Base-by-base conservation (phyloP, 257 asterid genomes). In the Ilex aquifolium region DNA sequence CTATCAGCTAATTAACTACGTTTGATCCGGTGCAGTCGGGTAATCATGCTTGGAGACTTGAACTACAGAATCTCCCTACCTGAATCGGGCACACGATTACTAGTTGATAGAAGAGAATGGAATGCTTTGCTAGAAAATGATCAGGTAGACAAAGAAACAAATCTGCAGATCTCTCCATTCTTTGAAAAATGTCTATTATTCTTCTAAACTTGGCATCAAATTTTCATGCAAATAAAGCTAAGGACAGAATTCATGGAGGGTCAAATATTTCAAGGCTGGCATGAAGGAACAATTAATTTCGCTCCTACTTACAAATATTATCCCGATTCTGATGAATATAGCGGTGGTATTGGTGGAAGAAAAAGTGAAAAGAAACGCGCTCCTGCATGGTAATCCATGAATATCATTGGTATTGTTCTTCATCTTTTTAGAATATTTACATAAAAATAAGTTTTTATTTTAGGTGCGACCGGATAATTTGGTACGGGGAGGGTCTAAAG, bases 381-480 rank as follows among this genome's bases (percentile, higher is more conserved):
- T 42, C 93, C 89, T 1, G 93, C 93, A 46, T 85, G 89, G 93
- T 82, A 76, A 21, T 21, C 27, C 27, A 21, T 21, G 27, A n/a
- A n/a, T n/a, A n/a, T n/a, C n/a, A n/a, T n/a, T n/a, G n/a, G n/a
- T n/a, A n/a, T n/a, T n/a, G n/a, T n/a, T n/a, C n/a, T n/a, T n/a
- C n/a, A n/a, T n/a, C n/a, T n/a, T n/a, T n/a, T n/a, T n/a, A n/a
- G 54, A 6, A 49, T 11, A 49, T 53, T 14, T 36, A 1, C 42
- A 36, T 3, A 10, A 49, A 16, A 56, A 15, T 32, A 49, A 36
- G 29, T 17, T 30, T 61, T n/a, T 21, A 12, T 59, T 62, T 16
- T 16, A 85, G 93, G 93, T 85, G 93, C 69, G 93, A 85, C 21
- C 74, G 93, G 29, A 85, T 85, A 74, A 85, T 85, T 58, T 82